These are phyloP conservation scores for Thermothelomyces thermophilus DNA, from an alignment of 2,329 filamentous ascomycete species.

Conservation along the genomic window DNA sequence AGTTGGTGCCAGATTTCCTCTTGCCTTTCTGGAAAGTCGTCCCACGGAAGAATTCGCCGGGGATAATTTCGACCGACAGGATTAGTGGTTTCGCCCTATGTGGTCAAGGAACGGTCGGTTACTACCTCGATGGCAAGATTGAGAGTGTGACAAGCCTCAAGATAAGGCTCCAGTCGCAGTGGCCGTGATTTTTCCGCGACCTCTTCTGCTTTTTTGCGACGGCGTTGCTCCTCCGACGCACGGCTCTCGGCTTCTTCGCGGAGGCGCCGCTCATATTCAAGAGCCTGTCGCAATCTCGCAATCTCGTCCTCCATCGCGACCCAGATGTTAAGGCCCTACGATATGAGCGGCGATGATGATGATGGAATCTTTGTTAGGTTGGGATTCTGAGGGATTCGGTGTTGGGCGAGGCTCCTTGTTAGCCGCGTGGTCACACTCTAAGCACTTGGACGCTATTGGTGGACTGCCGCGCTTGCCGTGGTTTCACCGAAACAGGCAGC, in stretches of 20 bases:
- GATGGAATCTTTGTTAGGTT: background rate
- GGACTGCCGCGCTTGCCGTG: background rate
- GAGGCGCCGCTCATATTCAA: conserved; percentile 20
- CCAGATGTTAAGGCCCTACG: background rate
- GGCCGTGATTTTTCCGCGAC: conserved; percentile 13
- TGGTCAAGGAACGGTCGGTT: conserved; percentile 29
- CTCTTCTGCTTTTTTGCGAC: conserved; percentile 27
- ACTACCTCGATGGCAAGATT: conserved; percentile 28
- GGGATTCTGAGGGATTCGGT: background rate
- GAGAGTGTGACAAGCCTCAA: conserved; percentile 31
- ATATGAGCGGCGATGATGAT: background rate
- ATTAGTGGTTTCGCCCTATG: conserved; percentile 31
- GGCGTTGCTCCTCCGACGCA: conserved; percentile 16
- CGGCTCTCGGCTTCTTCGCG: conserved; percentile 19
- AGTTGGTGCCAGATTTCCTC: conserved; percentile 30
- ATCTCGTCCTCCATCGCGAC: conserved; percentile 9
- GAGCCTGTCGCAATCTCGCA: conserved; percentile 11
- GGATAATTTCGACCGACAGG: conserved; percentile 31
- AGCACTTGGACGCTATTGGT: background rate
- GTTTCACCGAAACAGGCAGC: background rate
- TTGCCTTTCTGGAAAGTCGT: conserved; percentile 29
- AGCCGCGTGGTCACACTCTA: background rate
- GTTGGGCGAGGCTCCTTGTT: background rate
- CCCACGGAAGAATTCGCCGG: conserved; percentile 32
- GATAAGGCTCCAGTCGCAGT: conserved; percentile 27